These are phyloP conservation scores for Fusarium odoratissimum DNA, from an alignment of 2,329 filamentous ascomycete genomes.

Conservation along the genomic window DNA sequence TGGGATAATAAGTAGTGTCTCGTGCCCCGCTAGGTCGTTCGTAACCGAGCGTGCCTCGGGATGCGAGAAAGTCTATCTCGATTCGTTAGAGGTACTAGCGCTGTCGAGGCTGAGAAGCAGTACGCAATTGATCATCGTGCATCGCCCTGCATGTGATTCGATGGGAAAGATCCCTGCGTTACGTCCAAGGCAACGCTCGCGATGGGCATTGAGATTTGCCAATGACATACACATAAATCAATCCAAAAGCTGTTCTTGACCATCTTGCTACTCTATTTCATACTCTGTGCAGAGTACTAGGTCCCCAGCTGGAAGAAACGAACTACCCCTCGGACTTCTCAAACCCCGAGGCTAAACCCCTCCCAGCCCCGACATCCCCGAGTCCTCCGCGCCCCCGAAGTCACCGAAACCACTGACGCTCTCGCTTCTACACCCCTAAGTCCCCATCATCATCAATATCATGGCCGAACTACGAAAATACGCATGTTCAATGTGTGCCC, in stretches of 20 bases:
- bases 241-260: too few relatives aligned
- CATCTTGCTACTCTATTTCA: too few relatives aligned
- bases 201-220: neutral
- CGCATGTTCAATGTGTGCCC: conserved; percentile 36
- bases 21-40: neutral
- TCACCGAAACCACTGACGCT: neutral
- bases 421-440: neutral
- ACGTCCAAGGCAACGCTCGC: neutral
- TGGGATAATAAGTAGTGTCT: neutral
- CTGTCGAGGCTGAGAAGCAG: neutral
- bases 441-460: neutral
- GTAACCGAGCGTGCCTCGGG: neutral
- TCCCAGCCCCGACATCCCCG: neutral
- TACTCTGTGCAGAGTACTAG: too few relatives aligned
- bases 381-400: neutral
- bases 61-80: neutral
- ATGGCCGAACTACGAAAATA: conserved; percentile 10
- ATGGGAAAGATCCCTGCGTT: neutral
- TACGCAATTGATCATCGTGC: neutral
- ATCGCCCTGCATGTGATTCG: neutral
- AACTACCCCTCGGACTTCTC: neutral
- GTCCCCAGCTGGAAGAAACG: neutral
- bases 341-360: neutral
- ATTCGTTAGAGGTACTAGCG: neutral
- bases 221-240: too few relatives aligned